These are phyloP conservation scores for Jackrogersella multiformis DNA, from an alignment of 495 filamentous ascomycete species.

Conservation along the genomic window DNA sequence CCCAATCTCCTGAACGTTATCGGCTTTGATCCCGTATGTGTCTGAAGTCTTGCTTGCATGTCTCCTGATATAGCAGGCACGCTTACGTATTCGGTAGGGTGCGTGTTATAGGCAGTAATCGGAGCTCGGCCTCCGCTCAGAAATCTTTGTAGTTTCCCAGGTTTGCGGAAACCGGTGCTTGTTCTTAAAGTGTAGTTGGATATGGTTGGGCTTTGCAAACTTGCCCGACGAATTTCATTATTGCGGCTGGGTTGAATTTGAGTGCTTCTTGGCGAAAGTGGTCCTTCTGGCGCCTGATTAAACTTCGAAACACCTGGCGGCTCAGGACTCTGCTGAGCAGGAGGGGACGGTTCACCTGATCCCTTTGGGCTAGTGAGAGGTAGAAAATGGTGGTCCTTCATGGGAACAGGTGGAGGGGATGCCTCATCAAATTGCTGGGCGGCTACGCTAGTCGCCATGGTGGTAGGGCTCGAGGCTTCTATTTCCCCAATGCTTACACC, in stretches of 20 bases:
- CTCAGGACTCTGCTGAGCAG: conserved; percentile 11
- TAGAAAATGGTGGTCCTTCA: conserved; percentile 27
- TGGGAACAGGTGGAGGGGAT: conserved; percentile 38
- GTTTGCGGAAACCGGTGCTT: conserved; percentile 48
- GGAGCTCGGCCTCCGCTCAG: conserved; percentile 49
- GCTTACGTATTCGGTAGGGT: conserved; percentile 40
- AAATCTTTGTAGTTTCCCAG: conserved; percentile 52
- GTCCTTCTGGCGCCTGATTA: conserved; percentile 1
- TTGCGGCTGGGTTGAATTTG: conserved; percentile 1
- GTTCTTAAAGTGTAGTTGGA: conserved; percentile 47
- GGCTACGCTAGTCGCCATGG: not conserved
- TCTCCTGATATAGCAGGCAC: conserved; percentile 48
- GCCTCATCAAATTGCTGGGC: not conserved
- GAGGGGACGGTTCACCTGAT: conserved; percentile 7
- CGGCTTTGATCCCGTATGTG: conserved; percentile 43
- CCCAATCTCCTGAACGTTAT: conserved; percentile 48
- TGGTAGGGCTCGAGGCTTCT: not conserved
- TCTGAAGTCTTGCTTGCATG: conserved; percentile 49
- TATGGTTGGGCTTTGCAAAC: conserved; percentile 1
- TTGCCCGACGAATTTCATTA: not conserved
- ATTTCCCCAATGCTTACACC: not conserved
- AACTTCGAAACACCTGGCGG: not conserved
- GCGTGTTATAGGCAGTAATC: conserved; percentile 45
- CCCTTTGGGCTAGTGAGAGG: conserved; percentile 7
- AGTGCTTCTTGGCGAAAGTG: conserved; percentile 2